Evolutionary conservation across 2,329 filamentous ascomycete species (phyloP).

Genomic region (Penicillium palitans): DNA sequence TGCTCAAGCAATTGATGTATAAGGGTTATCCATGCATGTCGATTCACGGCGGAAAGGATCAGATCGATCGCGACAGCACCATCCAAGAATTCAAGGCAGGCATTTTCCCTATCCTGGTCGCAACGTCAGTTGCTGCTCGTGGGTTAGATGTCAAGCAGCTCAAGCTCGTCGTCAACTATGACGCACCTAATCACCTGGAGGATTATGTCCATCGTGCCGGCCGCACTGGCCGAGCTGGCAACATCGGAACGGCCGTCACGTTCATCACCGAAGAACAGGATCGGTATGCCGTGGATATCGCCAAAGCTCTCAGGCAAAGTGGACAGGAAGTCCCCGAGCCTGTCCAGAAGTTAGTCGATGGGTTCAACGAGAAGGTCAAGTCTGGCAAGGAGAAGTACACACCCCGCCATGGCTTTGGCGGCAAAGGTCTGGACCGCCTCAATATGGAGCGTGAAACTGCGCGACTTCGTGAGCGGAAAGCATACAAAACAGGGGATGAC

Average conservation of each 20-base stretch:
- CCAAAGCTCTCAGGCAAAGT: conserved; percentile 89
- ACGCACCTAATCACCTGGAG: conserved; percentile 89
- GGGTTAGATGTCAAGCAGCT: conserved; percentile 95
- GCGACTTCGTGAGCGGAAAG: conserved; percentile 80
- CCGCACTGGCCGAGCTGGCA: conserved; percentile 89
- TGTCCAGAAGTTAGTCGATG: conserved; percentile 60
- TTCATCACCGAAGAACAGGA: conserved; percentile 92
- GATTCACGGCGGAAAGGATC: conserved; percentile 91
- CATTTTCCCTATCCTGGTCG: conserved; percentile 83
- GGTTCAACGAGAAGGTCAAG: conserved; percentile 88
- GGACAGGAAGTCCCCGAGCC: conserved; percentile 76
- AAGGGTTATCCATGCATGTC: conserved; percentile 91
- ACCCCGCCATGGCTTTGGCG: conserved; percentile 80
- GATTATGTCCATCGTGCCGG: conserved; percentile 96
- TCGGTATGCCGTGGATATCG: conserved; percentile 82
- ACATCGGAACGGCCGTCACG: conserved; percentile 91
- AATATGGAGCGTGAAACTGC: conserved; percentile 89
- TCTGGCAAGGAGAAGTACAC: conserved; percentile 80
- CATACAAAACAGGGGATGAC: conserved; percentile 83
- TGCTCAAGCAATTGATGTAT: conserved; percentile 73
- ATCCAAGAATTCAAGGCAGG: conserved; percentile 94
- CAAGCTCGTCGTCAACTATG: conserved; percentile 93
- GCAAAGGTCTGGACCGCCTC: conserved; percentile 87
- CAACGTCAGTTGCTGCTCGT: conserved; percentile 91
- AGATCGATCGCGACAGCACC: conserved; percentile 87